Evolutionary conservation across 805 yeast genomes (phyloP), one percentile per base, ranked within the genome.

Genomic region (Suhomyces vadensis): DNA sequence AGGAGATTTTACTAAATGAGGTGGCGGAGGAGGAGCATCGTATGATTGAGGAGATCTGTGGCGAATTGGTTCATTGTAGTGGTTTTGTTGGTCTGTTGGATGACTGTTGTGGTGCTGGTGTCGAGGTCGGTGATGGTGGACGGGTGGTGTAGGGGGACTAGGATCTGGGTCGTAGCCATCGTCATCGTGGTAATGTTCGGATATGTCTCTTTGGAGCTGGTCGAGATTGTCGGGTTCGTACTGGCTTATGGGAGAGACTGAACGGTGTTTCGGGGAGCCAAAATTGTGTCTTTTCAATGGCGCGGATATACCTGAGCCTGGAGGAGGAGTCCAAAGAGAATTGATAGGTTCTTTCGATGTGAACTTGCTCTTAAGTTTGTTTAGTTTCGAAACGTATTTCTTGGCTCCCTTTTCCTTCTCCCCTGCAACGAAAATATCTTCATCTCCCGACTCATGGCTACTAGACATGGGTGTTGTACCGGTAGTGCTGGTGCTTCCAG

Each of bases 281-380:
- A 24, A 24, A 10, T 17, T 24, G 10, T 20, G 14, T 21, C 29
- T 38, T 9, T 21, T 19, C 7, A 9, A 14, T 13, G 37, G 33
- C 6, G 41, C n/a, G 23, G 23, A 20, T 2, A n/a, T n/a, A n/a
- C 33, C 33, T 7, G 31, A 10, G 7, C 31, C 24, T 13, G 17
- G 16, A 16, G 22, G 35, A 6, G 50, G 49, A 13, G 31, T 26
- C 67, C 67, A 64, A 6, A 64, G 40, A 6, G 52, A 45, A 5
- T 62, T 49, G 31, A 67, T 59, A 13, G 71, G 65, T 37, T 71
- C 74, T 49, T 61, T 67, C 17, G 64, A 52, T 40, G 58, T 60
- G 44, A 71, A 64, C 48, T 60, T 65, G 27, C 46, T 51, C 44
- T 60, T 68, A 37, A 71, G 50, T 51, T 64, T 65, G 39, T 55